These are phyloP conservation scores for Psilocybe cubensis DNA, from an alignment of 768 basidiomycete species.

Conservation along the genomic window DNA sequence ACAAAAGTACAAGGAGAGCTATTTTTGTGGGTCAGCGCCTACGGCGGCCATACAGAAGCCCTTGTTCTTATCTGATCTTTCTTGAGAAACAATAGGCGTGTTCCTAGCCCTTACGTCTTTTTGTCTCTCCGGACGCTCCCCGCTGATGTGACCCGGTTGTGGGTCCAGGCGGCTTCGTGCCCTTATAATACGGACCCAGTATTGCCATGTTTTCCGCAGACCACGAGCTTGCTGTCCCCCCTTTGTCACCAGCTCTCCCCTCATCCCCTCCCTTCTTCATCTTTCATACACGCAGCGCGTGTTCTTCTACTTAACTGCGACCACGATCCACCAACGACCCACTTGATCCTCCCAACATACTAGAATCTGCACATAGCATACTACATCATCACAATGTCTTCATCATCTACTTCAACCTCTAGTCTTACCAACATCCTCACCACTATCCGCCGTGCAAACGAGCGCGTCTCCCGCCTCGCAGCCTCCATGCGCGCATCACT, in stretches of 20 bases:
- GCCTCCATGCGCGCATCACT: conserved; percentile 36
- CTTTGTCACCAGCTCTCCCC: conserved; percentile 5
- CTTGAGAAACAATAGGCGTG: conserved; percentile 18
- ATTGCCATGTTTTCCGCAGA: conserved; percentile 5
- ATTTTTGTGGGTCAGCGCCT: background rate
- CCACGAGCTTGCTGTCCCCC: conserved; percentile 8
- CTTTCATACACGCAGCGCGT: conserved; percentile 38
- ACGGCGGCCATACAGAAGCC: background rate
- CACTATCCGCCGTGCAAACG: conserved; percentile 48
- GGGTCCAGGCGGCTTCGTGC: conserved; percentile 30
- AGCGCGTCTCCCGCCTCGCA: conserved; percentile 41
- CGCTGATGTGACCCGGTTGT: conserved; percentile 28
- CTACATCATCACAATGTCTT: conserved; percentile 20
- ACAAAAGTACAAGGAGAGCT: conserved; percentile 14
- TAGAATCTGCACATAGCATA: conserved; percentile 4
- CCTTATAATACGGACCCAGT: conserved; percentile 20
- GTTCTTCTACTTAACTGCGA: conserved; percentile 13
- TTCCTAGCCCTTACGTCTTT: conserved; percentile 13
- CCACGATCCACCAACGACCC: conserved; percentile 2
- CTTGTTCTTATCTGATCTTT: conserved; percentile 6
- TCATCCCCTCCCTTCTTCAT: conserved; percentile 13
- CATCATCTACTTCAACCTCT: conserved; percentile 9
- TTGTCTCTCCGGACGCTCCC: conserved; percentile 21
- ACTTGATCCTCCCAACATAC: background rate
- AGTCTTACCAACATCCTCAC: conserved; percentile 37